Evolutionary conservation across 1,284 basidiomycete genomes (phyloP), one percentile per base, ranked within the genome.

Genomic region (Uromyces viciae-fabae): DNA sequence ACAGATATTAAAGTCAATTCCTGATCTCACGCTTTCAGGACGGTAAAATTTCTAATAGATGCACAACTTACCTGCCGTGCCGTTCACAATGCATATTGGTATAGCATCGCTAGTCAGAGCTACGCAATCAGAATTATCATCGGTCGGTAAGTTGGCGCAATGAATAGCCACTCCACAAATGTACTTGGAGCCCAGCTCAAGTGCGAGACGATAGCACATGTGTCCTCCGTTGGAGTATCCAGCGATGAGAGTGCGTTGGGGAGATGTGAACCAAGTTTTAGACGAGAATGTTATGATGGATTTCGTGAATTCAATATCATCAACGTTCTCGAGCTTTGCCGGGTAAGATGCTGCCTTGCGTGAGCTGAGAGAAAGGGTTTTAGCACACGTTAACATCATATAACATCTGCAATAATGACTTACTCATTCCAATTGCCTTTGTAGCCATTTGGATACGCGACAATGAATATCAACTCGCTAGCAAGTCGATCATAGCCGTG

Each of bases 371-470:
- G 22, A 25, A 71, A 71, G 33, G 25, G 19, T 46, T 46, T 9
- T 46, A 66, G 3, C 14, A 38, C 31, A 56, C 8, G 9, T 56
- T n/a, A n/a, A n/a, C n/a, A n/a, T n/a, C n/a, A n/a, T n/a, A n/a
- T n/a, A n/a, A n/a, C n/a, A n/a, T n/a, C n/a, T n/a, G n/a, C n/a
- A n/a, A n/a, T n/a, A 22, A 42, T 2, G 1, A 69, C 75, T 52
- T 5, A 77, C 75, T 77, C 75, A 69, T 77, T 68, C 75, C 75
- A 77, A 54, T 77, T 77, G 14, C 75, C 75, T 33, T 77, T 69
- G 69, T 77, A 77, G 7, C 75, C 75, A 54, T 38, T 68, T 7
- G 75, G 75, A 69, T 77, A 77, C 38, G 75, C 75, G 3, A 77
- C 49, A 66, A 77, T 56, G 43, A 77, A 77, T 4, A 33, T 31